A percentile compares a stretch with the other conserved stretches of the same genome.
phyloP scores from a whole-genome alignment of 345 rosid species.

The Citrus sp. region DNA sequence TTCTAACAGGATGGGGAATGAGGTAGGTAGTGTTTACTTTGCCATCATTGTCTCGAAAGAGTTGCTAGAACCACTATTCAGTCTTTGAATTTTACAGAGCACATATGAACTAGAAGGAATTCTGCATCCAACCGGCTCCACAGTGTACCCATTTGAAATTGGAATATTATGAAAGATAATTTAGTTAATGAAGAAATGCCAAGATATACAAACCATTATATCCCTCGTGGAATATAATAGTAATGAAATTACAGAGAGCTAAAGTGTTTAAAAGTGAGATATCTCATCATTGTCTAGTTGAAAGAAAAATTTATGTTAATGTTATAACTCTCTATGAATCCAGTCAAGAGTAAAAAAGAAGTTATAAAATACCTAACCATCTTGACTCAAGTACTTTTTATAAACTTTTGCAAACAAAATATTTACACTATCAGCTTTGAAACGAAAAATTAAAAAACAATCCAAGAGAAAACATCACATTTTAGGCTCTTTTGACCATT shows the following conservation, averaged over 20 bases:
- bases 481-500: constrained; percentile 36
- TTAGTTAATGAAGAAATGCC: not conserved
- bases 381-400: not conserved
- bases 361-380: not conserved
- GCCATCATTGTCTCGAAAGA: constrained; percentile 67
- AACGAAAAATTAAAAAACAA: not conserved
- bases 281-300: no score
- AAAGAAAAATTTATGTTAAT: not conserved
- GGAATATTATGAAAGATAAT: constrained; percentile 15
- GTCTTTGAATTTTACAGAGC: constrained; percentile 95
- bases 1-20: no score
- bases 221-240: no score
- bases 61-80: constrained; percentile 99
- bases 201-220: not conserved
- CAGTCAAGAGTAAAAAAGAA: not conserved
- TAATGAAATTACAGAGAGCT: no score
- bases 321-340: not conserved
- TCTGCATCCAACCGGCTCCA: constrained; percentile 93
- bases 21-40: no score
- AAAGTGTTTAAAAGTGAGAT: no score
- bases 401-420: not conserved
- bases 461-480: not conserved
- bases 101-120: constrained; percentile 95
- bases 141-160: constrained; percentile 89
- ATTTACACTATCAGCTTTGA: not conserved